Base-by-base conservation (phyloP, 495 filamentous ascomycete genomes). In the Xeromyces bisporus region DNA sequence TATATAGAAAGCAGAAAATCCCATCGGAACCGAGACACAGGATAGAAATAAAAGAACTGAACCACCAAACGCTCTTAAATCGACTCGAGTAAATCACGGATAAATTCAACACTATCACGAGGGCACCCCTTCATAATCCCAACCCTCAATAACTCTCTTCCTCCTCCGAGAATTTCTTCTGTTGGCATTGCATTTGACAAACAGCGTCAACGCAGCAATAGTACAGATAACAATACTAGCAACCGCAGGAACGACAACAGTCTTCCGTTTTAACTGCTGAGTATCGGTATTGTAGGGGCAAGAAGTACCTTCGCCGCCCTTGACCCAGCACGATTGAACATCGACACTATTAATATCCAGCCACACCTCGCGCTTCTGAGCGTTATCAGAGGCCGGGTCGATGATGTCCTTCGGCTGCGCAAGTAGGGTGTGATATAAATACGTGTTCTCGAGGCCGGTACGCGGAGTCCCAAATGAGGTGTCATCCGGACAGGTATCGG, bases 121-220 rank as follows among this genome's bases (percentile, higher is more conserved):
- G 18, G 73, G 72, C 20, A 77, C 69, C 12, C 73, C 73, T 40
- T 78, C 73, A 50, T 78, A 78, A 25, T 74, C 68, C 67, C 70
- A 73, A 0, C 72, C 70, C 25, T 64, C 60, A 24, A 61, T 64
- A 5, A 55, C 45, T 38, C 60, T 64, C 46, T 58, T 64, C 31
- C 64, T 52, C 27, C 63, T 56, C 28, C 60, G 55, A 17, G 56
- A 62, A 25, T 55, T 64, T 16, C 66, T 51, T 15, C 72, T 43
- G 43, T 75, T 75, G 15, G 67, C 58, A 30, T 69, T 73, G 38
- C 68, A 73, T 40, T 77, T 77, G 28, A 73, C 62, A 39, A 77
- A 74, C 9, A 75, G 29, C 1, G 71, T 75, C 53, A 77, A 47
- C 5, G 58, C 66, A 2, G 68, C 57, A 18, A 75, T 52, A 16